Percentiles rank a stretch among this genome's conserved stretches.
These are phyloP conservation scores for Agaricus subrufescens DNA, from an alignment of 768 basidiomycete species.

Conservation along the genomic window DNA sequence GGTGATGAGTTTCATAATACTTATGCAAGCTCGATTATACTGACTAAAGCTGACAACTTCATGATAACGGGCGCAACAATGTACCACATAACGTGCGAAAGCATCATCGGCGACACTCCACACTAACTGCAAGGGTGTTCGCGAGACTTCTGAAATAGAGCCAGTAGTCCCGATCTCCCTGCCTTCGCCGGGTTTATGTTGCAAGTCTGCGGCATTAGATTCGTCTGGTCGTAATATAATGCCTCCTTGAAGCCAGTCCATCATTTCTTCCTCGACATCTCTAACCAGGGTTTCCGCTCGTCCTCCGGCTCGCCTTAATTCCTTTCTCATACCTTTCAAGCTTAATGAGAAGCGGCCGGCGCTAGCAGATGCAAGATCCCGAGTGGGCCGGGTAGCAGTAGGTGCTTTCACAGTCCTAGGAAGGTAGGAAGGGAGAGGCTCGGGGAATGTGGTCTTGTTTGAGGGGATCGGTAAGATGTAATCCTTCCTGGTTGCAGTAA, in stretches of 20 bases:
- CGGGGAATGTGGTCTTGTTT: conserved; percentile 61
- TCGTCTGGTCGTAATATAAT: conserved; percentile 50
- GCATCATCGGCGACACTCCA: conserved; percentile 71
- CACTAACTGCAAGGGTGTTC: conserved; percentile 62
- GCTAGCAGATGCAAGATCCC: conserved; percentile 52
- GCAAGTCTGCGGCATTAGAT: conserved; percentile 12
- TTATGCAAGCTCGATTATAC: conserved; percentile 21
- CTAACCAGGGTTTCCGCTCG: conserved; percentile 58
- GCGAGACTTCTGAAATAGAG: conserved; percentile 57
- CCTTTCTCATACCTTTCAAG: conserved; percentile 67
- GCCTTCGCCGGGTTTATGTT: conserved; percentile 23
- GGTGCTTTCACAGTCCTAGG: conserved; percentile 56
- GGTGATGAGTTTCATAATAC: not conserved
- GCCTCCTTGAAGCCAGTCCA: conserved; percentile 60
- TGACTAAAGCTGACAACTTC: conserved; percentile 78
- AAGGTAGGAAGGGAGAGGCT: conserved; percentile 68
- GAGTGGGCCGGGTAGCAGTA: conserved; percentile 30
- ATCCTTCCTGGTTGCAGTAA: conserved; percentile 57
- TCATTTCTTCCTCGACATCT: conserved; percentile 63
- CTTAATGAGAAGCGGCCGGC: conserved; percentile 76
- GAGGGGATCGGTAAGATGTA: conserved; percentile 39
- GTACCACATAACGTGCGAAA: conserved; percentile 77
- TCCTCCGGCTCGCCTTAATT: conserved; percentile 57
- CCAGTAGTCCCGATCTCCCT: conserved; percentile 46
- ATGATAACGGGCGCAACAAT: conserved; percentile 79